Evolutionary conservation across 495 filamentous ascomycete genomes (phyloP), one percentile per base, ranked within the genome.

Genomic region (Beverwykella pulmonaria): DNA sequence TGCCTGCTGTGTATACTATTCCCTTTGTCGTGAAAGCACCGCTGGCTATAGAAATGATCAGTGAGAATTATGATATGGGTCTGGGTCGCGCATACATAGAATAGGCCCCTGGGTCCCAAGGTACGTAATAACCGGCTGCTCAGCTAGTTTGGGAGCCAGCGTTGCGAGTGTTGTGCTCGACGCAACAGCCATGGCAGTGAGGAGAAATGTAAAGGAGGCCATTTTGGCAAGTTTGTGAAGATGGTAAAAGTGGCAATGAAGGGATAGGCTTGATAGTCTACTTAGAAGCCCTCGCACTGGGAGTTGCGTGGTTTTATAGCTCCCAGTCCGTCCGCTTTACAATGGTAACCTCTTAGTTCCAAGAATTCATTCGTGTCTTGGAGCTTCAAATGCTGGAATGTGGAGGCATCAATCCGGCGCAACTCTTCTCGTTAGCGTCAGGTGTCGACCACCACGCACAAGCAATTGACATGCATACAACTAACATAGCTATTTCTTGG

Each of bases 51-150:
- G 14, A 9, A 27, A n/a, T 14, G 3, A 3, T 44, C 3, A 44
- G 8, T 15, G 17, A n/a, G 17, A 3, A 44, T 22, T 12, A 23
- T 0, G 9, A 56, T 56, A 22, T 12, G 19, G 17, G 34, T 17
- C 3, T 17, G 19, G 47, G 20, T n/a, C 2, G 7, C 8, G 17
- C 50, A 25, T 48, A 61, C 56, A 67, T 41, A 67, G 57, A 39
- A 67, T 61, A n/a, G 56, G 64, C 2, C 64, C 64, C 46, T 67
- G 64, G 17, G 23, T 67, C 12, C 64, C 57, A 4, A 67, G 54
- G 34, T 67, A 67, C n/a, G 64, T 67, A 8, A 67, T 32, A 14
- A 61, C 50, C 2, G 64, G 64, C 41, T 67, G 64, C 46, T 65
- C 53, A 19, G 62, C 62, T 4, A 65, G 26, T 29, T 65, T 65